phyloP scores from a whole-genome alignment of 2,329 filamentous ascomycete genomes.

The Trichoderma koningii region DNA sequence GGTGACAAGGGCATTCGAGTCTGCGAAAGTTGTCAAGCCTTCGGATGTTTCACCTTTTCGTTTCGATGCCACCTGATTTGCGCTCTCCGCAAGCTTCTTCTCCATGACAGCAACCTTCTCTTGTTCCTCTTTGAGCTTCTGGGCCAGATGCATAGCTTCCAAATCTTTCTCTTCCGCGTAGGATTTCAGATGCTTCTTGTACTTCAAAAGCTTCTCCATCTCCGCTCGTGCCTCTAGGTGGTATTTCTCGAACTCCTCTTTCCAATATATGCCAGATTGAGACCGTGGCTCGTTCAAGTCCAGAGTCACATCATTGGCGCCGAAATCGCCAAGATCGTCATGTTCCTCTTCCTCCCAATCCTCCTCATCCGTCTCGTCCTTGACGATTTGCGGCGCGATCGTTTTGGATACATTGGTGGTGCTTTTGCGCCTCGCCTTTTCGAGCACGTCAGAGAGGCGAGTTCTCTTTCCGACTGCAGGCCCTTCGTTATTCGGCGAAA shows the following conservation, averaged over 20 bases:
- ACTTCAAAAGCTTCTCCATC: slow-evolving; percentile 75
- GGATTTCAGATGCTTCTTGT: slow-evolving; percentile 77
- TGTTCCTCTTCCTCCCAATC: slow-evolving; percentile 63
- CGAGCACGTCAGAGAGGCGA: slow-evolving; percentile 49
- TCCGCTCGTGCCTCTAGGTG: slow-evolving; percentile 71
- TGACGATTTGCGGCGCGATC: slow-evolving; percentile 26
- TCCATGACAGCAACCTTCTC: slow-evolving; percentile 66
- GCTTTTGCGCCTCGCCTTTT: slow-evolving; percentile 42
- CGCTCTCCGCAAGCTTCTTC: slow-evolving; percentile 60
- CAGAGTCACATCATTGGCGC: slow-evolving; percentile 62
- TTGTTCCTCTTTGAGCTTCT: slow-evolving; percentile 68
- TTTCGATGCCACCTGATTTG: slow-evolving; percentile 54
- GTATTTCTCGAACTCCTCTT: slow-evolving; percentile 73
- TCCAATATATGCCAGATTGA: slow-evolving; percentile 78
- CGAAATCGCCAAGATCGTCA: slow-evolving; percentile 43
- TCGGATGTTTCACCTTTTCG: slow-evolving; percentile 46
- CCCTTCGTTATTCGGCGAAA: slow-evolving; percentile 24
- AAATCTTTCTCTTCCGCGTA: slow-evolving; percentile 77
- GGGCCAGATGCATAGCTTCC: slow-evolving; percentile 66
- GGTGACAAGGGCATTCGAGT: slow-evolving; percentile 58
- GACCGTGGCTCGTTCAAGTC: slow-evolving; percentile 75
- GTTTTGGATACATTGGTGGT: slow-evolving; percentile 37
- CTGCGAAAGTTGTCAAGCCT: slow-evolving; percentile 55
- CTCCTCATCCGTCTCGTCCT: slow-evolving; percentile 45
- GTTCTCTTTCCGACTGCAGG: slow-evolving; percentile 42